Conservation (phyloP, 2,329 filamentous ascomycete genomes). For the Coniochaeta ligniaria region DNA sequence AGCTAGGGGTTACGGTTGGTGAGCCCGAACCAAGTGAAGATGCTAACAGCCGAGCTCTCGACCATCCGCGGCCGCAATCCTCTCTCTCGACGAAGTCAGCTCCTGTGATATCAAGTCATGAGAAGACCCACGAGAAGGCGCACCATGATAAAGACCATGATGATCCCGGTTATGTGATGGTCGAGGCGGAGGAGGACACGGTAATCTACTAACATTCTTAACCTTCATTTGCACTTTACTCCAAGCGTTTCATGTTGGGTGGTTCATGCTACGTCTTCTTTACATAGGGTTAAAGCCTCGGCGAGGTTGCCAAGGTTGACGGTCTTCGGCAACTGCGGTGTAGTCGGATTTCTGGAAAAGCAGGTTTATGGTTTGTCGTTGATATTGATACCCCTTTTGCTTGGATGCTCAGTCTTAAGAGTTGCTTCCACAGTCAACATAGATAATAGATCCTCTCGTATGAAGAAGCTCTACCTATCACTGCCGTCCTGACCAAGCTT, state of each 20-base stretch:
- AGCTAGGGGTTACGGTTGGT: slow-evolving; percentile 32
- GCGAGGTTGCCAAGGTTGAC: background rate
- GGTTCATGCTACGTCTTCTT: background rate
- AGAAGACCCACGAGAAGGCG: slow-evolving; percentile 12
- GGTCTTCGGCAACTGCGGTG: background rate
- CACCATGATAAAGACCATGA: slow-evolving; percentile 40
- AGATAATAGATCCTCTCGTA: background rate
- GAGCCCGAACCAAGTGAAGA: slow-evolving; percentile 31
- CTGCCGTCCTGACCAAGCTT: too few species aligned
- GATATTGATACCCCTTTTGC: background rate
- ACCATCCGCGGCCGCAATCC: slow-evolving; percentile 22
- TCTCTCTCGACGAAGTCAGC: background rate
- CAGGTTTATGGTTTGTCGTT: background rate
- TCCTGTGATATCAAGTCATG: slow-evolving; percentile 8
- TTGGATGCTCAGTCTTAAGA: background rate
- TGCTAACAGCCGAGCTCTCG: slow-evolving; percentile 24
- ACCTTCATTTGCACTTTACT: background rate
- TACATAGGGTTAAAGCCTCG: background rate
- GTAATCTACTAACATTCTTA: slow-evolving; percentile 66
- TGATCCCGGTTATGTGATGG: slow-evolving; percentile 71
- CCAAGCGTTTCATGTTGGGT: background rate
- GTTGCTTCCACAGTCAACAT: background rate
- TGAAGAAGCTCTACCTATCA: background rate
- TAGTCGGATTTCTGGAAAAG: background rate
- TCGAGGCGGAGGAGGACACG: slow-evolving; percentile 82